Evolutionary conservation across 768 basidiomycete genomes (phyloP), one percentile per base, ranked within the genome.

Genomic region (Tricholoma bakamatsutake): DNA sequence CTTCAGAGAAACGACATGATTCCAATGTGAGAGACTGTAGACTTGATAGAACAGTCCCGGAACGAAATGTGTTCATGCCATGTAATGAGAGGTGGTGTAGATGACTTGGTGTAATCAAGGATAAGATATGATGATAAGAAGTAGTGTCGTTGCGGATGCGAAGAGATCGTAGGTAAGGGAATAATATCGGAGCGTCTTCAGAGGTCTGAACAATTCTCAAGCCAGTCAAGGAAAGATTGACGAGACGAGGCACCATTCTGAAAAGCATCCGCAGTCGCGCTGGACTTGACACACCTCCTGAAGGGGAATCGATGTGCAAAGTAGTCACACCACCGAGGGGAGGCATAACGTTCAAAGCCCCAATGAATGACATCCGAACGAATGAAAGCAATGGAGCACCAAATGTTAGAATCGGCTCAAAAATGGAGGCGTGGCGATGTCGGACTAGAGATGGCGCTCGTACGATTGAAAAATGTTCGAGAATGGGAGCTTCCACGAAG

Each of bases 221-320:
- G 50, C 72, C 69, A 48, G 69, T 71, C 21, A 79, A 63, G 5
- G 79, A 78, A 7, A 80, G 68, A 54, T 76, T 74, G 54, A 68
- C 59, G 17, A 79, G 69, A n/a, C 56, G 64, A 6, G 74, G 73
- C 7, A 74, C 56, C 17, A 67, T 55, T 12, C 62, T 61, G n/a
- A 78, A 59, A 37, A 77, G 55, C 8, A 64, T 56, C 34, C 64
- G 69, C 52, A 76, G 71, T 53, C 75, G 73, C 7, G 63, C 58
- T 40, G 69, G 64, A 45, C 67, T 68, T 65, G 76, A 64, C 50
- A 62, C 62, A 51, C 68, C 61, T 35, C 64, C 68, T 15, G 69
- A 62, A 63, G 70, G 72, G 9, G 76, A 76, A 45, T 76, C 76
- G 21, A 80, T 61, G 56, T 78, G 74, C n/a, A 80, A 67, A 12